Evolutionary conservation across 345 rosid genomes (phyloP).

Genomic region (Populus alba): DNA sequence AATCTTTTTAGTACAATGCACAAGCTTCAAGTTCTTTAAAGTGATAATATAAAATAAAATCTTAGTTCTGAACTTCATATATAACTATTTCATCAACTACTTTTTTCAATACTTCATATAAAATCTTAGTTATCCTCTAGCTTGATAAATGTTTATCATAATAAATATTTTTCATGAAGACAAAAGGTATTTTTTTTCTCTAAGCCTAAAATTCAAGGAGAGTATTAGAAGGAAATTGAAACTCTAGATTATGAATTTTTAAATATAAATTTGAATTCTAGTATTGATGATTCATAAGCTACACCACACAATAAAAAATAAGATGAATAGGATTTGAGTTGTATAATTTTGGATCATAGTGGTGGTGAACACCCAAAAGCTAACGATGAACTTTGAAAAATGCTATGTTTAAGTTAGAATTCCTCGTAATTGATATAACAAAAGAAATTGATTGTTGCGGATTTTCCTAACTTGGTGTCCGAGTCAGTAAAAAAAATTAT

Average conservation of each 20-base stretch:
- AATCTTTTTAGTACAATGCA: too few relatives aligned
- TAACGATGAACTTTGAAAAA: too few relatives aligned
- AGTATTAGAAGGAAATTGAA: background rate
- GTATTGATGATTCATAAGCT: background rate
- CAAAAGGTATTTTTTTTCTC: background rate
- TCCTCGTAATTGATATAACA: too few relatives aligned
- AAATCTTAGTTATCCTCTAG: too few relatives aligned
- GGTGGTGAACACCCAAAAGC: background rate
- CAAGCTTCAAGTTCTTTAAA: too few relatives aligned
- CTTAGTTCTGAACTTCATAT: background rate
- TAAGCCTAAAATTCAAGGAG: background rate
- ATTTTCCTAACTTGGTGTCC: too few relatives aligned
- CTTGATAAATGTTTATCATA: background rate
- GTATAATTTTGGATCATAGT: background rate
- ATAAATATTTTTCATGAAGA: background rate
- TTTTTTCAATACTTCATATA: too few relatives aligned
- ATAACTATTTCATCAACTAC: background rate
- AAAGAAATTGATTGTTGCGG: fast-evolving
- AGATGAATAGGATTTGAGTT: background rate
- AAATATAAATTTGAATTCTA: background rate
- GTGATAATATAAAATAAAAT: background rate
- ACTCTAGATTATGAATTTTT: background rate
- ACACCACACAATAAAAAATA: background rate
- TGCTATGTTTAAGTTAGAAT: too few relatives aligned
- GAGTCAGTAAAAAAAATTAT: too few relatives aligned